Base-by-base conservation (phyloP, 2,329 filamentous ascomycete genomes). In the Alternaria infectoria region DNA sequence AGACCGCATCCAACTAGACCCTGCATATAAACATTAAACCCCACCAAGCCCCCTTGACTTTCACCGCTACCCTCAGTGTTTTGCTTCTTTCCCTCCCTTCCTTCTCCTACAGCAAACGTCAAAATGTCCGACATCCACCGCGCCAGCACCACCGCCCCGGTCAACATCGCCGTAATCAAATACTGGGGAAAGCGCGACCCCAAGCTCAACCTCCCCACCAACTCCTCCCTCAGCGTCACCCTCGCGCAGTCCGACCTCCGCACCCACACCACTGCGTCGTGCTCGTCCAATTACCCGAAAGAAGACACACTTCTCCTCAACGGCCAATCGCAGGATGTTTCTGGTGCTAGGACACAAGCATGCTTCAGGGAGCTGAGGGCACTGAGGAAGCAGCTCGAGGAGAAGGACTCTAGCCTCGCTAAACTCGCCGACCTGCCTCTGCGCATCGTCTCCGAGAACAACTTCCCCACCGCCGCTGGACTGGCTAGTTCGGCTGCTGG, bases 141-240 rank as follows among this genome's bases (percentile, higher is more conserved):
- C 75, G 93, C 96, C 72, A 97, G 92, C 85, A 97, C 96, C 63
- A 98, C 94, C 68, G 96, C 96, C 44, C 96, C 95, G 13, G 95
- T 98, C 78, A 98, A 98, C 85, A 98, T 98, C 79, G 95, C 95
- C 70, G 94, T 98, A 61, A 96, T 98, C 84, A 98, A 98, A 79
- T 91, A 99, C 88, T 99, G 96, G 96, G 96, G 96, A 74, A 99
- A 99, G 84, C 92, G 96, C 67, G 94, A 98, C 82, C 83, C 92
- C 56, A 93, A 92, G 79, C 89, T 98, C 74, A 99, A 99, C 83
- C 91, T 98, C 60, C 96, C 96, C 36, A 98, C 96, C 79, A 99
- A 99, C 86, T 97, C 93, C 69, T 99, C 96, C 69, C 90, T 99
- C 77, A 97, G 93, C 67, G 95, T 99, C 62, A 99, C 96, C 59